These are phyloP conservation scores for Fusarium siculi DNA, from an alignment of 2,329 filamentous ascomycete genomes.

Conservation along the genomic window DNA sequence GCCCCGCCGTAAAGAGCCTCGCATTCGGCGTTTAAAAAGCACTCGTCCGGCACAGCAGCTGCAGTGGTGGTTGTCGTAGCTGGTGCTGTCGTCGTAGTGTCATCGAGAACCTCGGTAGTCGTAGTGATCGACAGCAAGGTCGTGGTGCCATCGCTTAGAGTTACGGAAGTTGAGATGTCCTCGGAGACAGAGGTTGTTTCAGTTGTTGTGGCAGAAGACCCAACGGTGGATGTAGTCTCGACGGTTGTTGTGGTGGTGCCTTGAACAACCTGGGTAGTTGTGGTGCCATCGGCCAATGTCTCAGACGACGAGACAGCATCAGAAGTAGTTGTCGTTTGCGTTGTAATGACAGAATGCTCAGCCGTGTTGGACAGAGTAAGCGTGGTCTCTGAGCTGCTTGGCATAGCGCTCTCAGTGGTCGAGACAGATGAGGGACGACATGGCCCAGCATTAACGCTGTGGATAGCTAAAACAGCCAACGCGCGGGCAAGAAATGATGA, in stretches of 20 bases:
- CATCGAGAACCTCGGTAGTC: not conserved
- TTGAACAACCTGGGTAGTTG: not conserved
- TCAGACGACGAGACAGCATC: not conserved
- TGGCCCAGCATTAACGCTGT: not conserved
- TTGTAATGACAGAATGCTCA: not conserved
- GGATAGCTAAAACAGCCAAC: not conserved
- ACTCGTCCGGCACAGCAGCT: not conserved
- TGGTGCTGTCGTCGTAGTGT: not conserved
- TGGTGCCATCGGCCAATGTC: not conserved
- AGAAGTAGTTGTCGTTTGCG: not conserved
- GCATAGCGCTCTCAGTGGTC: not conserved
- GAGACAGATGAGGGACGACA: not conserved
- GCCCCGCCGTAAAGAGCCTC: not conserved
- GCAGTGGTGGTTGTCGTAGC: not conserved
- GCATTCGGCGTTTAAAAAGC: not conserved
- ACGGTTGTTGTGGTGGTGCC: not conserved
- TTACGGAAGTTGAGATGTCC: not conserved
- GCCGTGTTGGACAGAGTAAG: not conserved
- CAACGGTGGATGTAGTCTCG: not conserved
- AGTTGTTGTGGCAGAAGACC: not conserved
- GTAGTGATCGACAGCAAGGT: not conserved
- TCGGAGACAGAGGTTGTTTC: not conserved
- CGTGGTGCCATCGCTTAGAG: not conserved
- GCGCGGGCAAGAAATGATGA: not conserved
- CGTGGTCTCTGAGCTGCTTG: not conserved